Evolutionary conservation across 768 basidiomycete genomes (phyloP).

Genomic region (Steccherinum ochraceum): DNA sequence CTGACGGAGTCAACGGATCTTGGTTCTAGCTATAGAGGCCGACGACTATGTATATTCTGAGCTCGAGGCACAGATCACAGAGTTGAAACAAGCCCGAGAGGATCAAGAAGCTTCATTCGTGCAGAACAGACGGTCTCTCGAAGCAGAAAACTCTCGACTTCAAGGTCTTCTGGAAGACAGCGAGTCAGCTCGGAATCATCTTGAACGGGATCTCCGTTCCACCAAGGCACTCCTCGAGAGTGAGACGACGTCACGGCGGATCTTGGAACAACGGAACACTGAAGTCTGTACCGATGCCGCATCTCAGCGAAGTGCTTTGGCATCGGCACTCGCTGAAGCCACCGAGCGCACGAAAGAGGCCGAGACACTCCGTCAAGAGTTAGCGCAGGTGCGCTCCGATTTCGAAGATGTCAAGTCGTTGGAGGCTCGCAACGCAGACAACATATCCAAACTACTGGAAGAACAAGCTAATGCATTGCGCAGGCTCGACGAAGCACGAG

Average conservation of each 20-base stretch:
- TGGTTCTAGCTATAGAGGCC: slow-evolving; percentile 34
- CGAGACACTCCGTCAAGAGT: slow-evolving; percentile 56
- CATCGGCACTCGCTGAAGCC: slow-evolving; percentile 57
- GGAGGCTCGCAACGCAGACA: slow-evolving; percentile 57
- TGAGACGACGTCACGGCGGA: slow-evolving; percentile 53
- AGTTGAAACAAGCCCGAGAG: slow-evolving; percentile 47
- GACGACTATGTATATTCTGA: slow-evolving; percentile 73
- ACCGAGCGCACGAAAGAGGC: slow-evolving; percentile 58
- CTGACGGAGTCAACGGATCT: neutral
- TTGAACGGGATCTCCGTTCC: slow-evolving; percentile 63
- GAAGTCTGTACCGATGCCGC: slow-evolving; percentile 53
- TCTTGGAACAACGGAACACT: slow-evolving; percentile 57
- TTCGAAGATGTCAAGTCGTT: slow-evolving; percentile 63
- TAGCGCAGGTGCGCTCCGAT: slow-evolving; percentile 53
- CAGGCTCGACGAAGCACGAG: slow-evolving; percentile 69
- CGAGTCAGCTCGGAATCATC: slow-evolving; percentile 37
- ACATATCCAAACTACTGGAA: slow-evolving; percentile 59
- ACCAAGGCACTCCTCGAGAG: slow-evolving; percentile 57
- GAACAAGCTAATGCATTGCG: slow-evolving; percentile 71
- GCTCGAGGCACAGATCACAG: slow-evolving; percentile 59
- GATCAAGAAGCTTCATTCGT: slow-evolving; percentile 53
- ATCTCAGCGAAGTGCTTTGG: slow-evolving; percentile 45
- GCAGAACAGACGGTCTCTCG: slow-evolving; percentile 49
- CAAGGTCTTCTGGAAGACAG: slow-evolving; percentile 36
- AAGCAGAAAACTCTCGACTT: slow-evolving; percentile 52